Conservation (phyloP, 352 stramenopile species). For the Pythium folliculosum region DNA sequence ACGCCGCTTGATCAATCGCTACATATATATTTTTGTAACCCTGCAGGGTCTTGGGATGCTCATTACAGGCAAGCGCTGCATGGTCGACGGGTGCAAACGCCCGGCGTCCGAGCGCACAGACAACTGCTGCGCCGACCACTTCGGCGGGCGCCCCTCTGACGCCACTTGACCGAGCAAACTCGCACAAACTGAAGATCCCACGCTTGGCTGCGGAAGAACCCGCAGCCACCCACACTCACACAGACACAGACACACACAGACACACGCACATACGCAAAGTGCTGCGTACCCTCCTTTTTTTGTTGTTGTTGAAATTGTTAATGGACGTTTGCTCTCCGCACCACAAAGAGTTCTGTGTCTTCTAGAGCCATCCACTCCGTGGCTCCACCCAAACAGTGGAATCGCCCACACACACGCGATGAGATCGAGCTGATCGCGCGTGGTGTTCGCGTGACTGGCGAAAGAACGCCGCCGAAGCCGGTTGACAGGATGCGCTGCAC, state of each 20-base stretch:
- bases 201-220: no score
- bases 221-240: no score
- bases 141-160: constrained; percentile 1
- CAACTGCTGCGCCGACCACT: constrained; percentile 33
- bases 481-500: constrained; percentile 1
- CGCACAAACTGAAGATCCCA: neutral
- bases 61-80: constrained; percentile 26
- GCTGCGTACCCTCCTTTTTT: neutral
- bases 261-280: no score
- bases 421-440: neutral
- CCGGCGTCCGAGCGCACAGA: constrained; percentile 32
- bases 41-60: no score
- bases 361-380: neutral
- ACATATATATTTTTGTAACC: no score
- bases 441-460: constrained; percentile 2
- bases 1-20: neutral
- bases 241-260: no score
- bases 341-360: neutral
- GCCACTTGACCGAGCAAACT: neutral
- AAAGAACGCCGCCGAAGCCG: constrained; percentile 11
- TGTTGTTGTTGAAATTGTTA: neutral
- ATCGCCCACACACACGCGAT: neutral
- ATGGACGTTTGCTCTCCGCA: neutral
- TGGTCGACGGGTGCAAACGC: constrained; percentile 26
- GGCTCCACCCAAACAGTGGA: neutral